Percentiles rank a stretch among this genome's conserved stretches.
Conservation (phyloP, 2,329 filamentous ascomycete genomes). For the Penicillium sp. region DNA sequence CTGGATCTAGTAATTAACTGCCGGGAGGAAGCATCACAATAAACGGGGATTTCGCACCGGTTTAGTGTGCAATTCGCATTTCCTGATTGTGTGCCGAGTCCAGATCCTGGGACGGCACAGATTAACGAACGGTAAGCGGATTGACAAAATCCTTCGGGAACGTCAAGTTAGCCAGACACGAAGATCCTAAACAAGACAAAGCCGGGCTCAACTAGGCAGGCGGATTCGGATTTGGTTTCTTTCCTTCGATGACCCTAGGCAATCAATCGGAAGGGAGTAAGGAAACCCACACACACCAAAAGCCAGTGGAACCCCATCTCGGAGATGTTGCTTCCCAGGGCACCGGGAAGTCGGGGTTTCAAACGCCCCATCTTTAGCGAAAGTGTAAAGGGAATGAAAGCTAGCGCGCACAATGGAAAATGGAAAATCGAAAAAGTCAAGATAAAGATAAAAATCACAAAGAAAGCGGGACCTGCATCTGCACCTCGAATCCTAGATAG, state of each 20-base stretch:
- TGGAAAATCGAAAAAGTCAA: not conserved
- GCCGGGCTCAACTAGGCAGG: not conserved
- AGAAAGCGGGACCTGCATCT: not conserved
- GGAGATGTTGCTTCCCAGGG: slow-evolving; percentile 13
- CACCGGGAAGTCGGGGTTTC: slow-evolving; percentile 11
- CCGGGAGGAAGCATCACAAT: not conserved
- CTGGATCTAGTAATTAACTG: not conserved
- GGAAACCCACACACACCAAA: not conserved
- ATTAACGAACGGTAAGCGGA: not conserved
- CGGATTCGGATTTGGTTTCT: not conserved
- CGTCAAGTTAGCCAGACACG: not conserved
- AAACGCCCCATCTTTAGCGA: slow-evolving; percentile 22
- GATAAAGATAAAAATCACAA: not conserved
- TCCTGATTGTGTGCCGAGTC: slow-evolving; percentile 2
- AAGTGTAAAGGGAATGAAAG: slow-evolving; percentile 15
- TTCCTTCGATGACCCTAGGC: not conserved
- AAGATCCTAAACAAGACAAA: not conserved
- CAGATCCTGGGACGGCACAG: slow-evolving; percentile 5
- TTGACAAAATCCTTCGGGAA: not conserved
- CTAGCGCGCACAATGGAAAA: slow-evolving; percentile 21
- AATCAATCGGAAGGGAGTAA: not conserved
- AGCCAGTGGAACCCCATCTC: slow-evolving; percentile 12
- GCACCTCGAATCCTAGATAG: not conserved
- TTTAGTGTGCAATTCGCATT: not conserved
- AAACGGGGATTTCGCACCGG: not conserved